These are phyloP conservation scores for Botrytis galanthina DNA, from an alignment of 2,329 filamentous ascomycete genomes.

Conservation along the genomic window DNA sequence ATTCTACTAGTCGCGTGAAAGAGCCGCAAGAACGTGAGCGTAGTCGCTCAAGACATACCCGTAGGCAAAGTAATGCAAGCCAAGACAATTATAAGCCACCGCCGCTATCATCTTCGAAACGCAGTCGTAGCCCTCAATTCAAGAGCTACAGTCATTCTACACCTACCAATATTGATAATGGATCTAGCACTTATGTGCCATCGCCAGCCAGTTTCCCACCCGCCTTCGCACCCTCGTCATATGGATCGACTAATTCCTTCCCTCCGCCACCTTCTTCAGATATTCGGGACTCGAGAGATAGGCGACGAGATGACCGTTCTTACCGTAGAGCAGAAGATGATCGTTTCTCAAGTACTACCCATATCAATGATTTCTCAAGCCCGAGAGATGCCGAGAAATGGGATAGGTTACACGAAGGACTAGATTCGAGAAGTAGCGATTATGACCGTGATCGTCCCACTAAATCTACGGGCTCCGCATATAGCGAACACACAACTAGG, in stretches of 20 bases:
- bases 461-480: constrained; percentile 6
- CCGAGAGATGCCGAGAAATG: constrained; percentile 37
- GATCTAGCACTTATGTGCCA: constrained; percentile 21
- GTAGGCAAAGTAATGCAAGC: constrained; percentile 29
- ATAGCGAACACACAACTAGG: constrained; percentile 12
- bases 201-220: constrained; percentile 19
- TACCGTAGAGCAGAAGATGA: constrained; percentile 31
- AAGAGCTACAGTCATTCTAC: constrained; percentile 35
- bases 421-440: constrained; percentile 14
- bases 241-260: constrained; percentile 29
- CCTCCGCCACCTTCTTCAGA: constrained; percentile 33
- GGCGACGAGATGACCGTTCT: constrained; percentile 29
- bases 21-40: constrained; percentile 19
- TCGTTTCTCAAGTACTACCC: constrained; percentile 21
- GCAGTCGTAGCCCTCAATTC: constrained; percentile 31
- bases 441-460: constrained; percentile 16
- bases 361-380: constrained; percentile 32
- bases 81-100: constrained; percentile 26
- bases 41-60: constrained; percentile 19
- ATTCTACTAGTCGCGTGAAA: constrained; percentile 30
- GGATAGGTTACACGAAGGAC: constrained; percentile 31
- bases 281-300: constrained; percentile 22
- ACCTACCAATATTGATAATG: constrained; percentile 29
- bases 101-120: constrained; percentile 19
- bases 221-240: constrained; percentile 26